A percentile compares a stretch with the other conserved stretches of the same genome.
These are phyloP conservation scores for Trichothecium roseum DNA, from an alignment of 2,329 filamentous ascomycete species.

Conservation along the genomic window DNA sequence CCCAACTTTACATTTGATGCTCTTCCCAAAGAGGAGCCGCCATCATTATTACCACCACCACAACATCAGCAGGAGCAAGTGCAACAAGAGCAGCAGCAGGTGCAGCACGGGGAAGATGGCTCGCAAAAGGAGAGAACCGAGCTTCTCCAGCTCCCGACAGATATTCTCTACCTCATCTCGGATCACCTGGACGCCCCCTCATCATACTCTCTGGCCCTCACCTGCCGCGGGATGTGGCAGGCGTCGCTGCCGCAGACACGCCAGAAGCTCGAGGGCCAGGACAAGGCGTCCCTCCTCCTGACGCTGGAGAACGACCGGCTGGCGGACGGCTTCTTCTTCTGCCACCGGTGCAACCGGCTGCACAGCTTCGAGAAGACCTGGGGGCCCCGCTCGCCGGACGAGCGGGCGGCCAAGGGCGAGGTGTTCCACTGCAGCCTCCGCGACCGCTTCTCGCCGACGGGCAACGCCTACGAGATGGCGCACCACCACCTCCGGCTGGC, in stretches of 20 bases:
- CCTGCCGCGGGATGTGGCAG: conserved; percentile 7
- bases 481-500: conserved; percentile 11
- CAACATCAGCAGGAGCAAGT: too few relatives aligned
- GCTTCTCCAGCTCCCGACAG: conserved; percentile 9
- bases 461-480: conserved; percentile 10
- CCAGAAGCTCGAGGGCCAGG: conserved; percentile 2
- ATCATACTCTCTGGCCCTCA: conserved; percentile 8
- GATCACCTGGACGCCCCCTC: conserved; percentile 10
- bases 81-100: too few relatives aligned
- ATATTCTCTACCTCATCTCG: conserved; percentile 9
- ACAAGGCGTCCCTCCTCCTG: conserved; percentile 7
- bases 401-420: neutral
- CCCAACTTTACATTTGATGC: too few relatives aligned
- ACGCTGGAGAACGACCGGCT: conserved; percentile 9
- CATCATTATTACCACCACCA: too few relatives aligned
- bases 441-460: conserved; percentile 10
- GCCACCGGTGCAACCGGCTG: conserved; percentile 9
- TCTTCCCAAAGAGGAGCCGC: too few relatives aligned
- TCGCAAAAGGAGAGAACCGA: too few relatives aligned
- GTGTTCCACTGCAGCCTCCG: conserved; percentile 3
- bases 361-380: conserved; percentile 8
- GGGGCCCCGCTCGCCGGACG: conserved; percentile 5
- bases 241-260: conserved; percentile 2
- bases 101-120: too few relatives aligned
- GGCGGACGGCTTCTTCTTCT: conserved; percentile 9